phyloP scores from a whole-genome alignment of 2,329 filamentous ascomycete species.

The Corinectria fuckeliana region DNA sequence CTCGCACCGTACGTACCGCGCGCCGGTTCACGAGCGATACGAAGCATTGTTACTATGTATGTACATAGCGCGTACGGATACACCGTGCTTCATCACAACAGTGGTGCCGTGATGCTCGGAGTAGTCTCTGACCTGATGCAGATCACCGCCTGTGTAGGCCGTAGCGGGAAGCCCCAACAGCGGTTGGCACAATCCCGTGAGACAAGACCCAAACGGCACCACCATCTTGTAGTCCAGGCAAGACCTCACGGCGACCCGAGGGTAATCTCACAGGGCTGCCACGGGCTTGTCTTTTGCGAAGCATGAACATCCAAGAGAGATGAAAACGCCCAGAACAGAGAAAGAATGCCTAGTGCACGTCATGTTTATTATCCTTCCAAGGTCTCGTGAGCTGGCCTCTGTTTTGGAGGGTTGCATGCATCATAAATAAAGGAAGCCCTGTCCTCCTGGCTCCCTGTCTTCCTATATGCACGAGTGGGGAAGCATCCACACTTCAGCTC shows the following conservation, averaged over 20 bases:
- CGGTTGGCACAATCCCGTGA: slow-evolving; percentile 12
- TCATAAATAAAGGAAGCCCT: slow-evolving; percentile 11
- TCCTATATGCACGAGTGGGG: background rate
- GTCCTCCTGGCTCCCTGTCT: background rate
- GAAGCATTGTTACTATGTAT: background rate
- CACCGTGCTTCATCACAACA: background rate
- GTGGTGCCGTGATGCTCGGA: background rate
- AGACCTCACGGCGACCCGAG: slow-evolving; percentile 6
- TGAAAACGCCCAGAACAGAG: slow-evolving; percentile 10
- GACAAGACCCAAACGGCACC: slow-evolving; percentile 8
- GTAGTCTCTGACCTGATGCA: slow-evolving; percentile 9
- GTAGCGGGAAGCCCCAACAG: slow-evolving; percentile 7
- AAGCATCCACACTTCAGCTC: background rate
- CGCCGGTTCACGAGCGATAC: background rate
- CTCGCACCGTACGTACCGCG: slow-evolving; percentile 5
- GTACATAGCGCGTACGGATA: background rate
- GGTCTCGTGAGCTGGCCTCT: background rate
- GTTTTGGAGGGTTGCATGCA: slow-evolving; percentile 20
- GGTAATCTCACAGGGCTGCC: slow-evolving; percentile 4
- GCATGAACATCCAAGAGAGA: slow-evolving; percentile 4
- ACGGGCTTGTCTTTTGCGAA: background rate
- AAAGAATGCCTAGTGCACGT: slow-evolving; percentile 17
- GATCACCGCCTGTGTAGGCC: slow-evolving; percentile 8
- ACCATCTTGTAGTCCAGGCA: background rate
- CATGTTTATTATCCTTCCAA: slow-evolving; percentile 16